Evolutionary conservation across 805 yeast genomes (phyloP).

Genomic region (Myxozyma neotropica): DNA sequence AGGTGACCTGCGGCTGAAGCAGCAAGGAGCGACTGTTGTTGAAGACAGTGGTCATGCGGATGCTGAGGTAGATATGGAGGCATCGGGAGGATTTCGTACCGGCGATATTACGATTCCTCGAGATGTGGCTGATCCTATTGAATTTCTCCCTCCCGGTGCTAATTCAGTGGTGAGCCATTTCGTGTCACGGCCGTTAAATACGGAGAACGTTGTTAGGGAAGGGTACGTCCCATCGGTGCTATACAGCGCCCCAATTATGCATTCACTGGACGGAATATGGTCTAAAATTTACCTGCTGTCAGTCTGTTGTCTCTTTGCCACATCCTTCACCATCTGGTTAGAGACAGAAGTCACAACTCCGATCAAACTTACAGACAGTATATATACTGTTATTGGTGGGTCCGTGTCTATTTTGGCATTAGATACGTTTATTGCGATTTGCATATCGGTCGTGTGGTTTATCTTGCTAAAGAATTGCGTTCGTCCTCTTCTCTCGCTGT

Average conservation of each 20-base stretch:
- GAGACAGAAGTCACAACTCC: constrained; percentile 37
- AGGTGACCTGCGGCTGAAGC: background rate
- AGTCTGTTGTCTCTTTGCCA: constrained; percentile 39
- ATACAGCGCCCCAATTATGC: background rate
- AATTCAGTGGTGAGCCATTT: background rate
- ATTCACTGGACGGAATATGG: constrained; percentile 23
- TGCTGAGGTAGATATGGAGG: background rate
- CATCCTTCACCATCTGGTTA: constrained; percentile 39
- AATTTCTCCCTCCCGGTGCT: background rate
- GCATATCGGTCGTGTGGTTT: constrained; percentile 40
- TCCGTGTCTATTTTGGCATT: constrained; percentile 35
- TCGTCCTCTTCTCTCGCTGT: constrained; percentile 36
- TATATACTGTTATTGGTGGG: constrained; percentile 37
- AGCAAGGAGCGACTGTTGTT: background rate
- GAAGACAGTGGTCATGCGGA: constrained; percentile 6
- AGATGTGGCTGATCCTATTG: background rate
- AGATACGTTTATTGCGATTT: constrained; percentile 36
- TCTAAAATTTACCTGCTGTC: constrained; percentile 34
- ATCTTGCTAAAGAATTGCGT: constrained; percentile 37
- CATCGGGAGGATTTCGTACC: background rate
- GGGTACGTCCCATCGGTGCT: constrained; percentile 18
- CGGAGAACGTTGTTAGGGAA: background rate
- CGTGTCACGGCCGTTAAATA: background rate
- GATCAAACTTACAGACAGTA: constrained; percentile 38
- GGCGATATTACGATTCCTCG: background rate